Evolutionary conservation across 2,329 filamentous ascomycete genomes (phyloP).

Genomic region (Colletotrichum euphorbiae): DNA sequence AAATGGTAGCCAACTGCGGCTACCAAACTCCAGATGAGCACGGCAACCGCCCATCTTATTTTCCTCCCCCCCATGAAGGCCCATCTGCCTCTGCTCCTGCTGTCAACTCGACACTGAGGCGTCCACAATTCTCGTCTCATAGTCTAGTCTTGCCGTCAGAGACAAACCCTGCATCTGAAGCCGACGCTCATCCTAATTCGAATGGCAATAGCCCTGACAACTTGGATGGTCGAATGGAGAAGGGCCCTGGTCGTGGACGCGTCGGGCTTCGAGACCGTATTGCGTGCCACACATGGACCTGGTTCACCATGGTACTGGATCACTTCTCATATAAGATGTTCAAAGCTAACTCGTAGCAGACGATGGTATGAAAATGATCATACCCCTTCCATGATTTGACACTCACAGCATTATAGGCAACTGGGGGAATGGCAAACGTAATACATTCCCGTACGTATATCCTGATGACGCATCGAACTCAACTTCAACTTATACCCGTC

Average conservation of each 20-base stretch:
- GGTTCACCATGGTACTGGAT: slow-evolving; percentile 71
- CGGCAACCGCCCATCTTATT: slow-evolving; percentile 45
- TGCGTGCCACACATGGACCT: slow-evolving; percentile 75
- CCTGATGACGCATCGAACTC: slow-evolving; percentile 60
- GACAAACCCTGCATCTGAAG: slow-evolving; percentile 12
- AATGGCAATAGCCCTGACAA: slow-evolving; percentile 48
- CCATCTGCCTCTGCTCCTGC: slow-evolving; percentile 6
- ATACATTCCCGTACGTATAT: slow-evolving; percentile 61
- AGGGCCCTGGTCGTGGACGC: slow-evolving; percentile 42
- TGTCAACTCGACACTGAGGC: slow-evolving; percentile 18
- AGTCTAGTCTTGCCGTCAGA: slow-evolving; percentile 16
- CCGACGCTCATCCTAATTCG: slow-evolving; percentile 39
- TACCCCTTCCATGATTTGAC: slow-evolving; percentile 22
- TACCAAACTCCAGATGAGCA: slow-evolving; percentile 55
- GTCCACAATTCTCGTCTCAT: slow-evolving; percentile 33
- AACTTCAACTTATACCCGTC: slow-evolving; percentile 64
- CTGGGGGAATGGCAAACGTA: slow-evolving; percentile 68
- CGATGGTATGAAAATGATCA: slow-evolving; percentile 46
- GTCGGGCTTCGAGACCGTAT: slow-evolving; percentile 63
- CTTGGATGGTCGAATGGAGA: slow-evolving; percentile 48
- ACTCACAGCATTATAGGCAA: slow-evolving; percentile 54
- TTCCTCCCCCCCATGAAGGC: slow-evolving; percentile 40
- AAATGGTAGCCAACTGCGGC: slow-evolving; percentile 47
- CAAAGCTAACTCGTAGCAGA: slow-evolving; percentile 43
- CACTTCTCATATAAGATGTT: neutral